These are phyloP conservation scores for Polymyxa betae DNA, from an alignment of 208 protist genomes.

Conservation along the genomic window DNA sequence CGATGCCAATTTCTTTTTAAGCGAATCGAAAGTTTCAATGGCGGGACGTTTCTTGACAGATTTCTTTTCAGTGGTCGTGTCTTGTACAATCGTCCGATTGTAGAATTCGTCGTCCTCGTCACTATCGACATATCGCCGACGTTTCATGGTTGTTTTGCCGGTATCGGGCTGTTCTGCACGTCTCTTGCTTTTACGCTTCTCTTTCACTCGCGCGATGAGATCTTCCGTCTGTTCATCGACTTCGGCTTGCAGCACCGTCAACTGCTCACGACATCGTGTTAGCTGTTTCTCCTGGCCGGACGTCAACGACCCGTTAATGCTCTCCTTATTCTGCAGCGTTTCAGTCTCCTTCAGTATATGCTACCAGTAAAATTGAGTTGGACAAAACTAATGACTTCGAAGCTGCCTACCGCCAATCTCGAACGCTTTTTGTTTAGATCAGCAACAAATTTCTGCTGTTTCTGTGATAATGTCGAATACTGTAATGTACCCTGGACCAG, in stretches of 20 bases:
- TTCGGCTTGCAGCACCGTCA: background rate
- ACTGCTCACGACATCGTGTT: background rate
- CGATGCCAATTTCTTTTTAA: background rate
- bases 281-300: background rate
- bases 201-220: background rate
- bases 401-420: background rate
- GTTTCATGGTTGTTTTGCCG: background rate
- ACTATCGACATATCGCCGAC: background rate
- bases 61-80: background rate
- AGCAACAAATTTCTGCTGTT: constrained; percentile 8
- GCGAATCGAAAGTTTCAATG: constrained; percentile 4
- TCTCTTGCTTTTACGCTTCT: background rate
- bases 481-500: background rate
- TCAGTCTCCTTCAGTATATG: background rate
- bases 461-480: background rate
- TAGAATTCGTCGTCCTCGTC: constrained; percentile 49
- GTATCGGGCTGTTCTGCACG: background rate
- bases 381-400: background rate
- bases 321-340: constrained; percentile 45
- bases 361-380: background rate
- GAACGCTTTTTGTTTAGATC: background rate
- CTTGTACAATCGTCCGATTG: background rate
- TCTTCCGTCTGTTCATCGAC: constrained; percentile 26
- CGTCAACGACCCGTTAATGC: constrained; percentile 35
- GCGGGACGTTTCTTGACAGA: background rate